These are phyloP conservation scores for Thraustochytrium striatum DNA, from an alignment of 352 stramenopile genomes.

Conservation along the genomic window DNA sequence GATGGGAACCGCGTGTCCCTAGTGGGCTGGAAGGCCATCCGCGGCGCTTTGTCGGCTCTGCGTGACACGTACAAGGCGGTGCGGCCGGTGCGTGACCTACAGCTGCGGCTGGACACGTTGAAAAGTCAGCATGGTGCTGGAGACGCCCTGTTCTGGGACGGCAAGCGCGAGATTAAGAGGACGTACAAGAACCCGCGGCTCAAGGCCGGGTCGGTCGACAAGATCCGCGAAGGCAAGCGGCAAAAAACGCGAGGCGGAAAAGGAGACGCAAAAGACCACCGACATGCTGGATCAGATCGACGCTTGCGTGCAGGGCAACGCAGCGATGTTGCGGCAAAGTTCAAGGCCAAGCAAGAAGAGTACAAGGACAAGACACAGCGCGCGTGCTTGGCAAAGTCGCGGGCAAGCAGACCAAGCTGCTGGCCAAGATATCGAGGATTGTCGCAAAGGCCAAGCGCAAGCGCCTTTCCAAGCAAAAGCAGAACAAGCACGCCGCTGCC, in stretches of 20 bases:
- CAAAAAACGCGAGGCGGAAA: background rate
- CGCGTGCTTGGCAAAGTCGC: background rate
- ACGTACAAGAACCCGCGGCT: background rate
- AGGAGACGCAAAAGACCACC: background rate
- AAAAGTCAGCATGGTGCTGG: background rate
- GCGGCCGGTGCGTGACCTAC: background rate
- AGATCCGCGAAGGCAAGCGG: background rate
- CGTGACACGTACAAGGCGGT: background rate
- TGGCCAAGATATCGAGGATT: background rate
- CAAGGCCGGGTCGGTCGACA: background rate
- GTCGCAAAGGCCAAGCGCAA: background rate
- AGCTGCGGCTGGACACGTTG: background rate
- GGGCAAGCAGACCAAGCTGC: background rate
- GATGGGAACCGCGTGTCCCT: background rate
- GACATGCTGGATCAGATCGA: background rate
- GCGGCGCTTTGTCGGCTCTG: background rate
- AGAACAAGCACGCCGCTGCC: too few relatives aligned
- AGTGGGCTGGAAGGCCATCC: conserved; percentile 2
- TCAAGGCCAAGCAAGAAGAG: background rate
- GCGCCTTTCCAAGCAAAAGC: too few relatives aligned
- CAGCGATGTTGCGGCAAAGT: background rate
- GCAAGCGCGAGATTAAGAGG: background rate
- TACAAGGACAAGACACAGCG: background rate
- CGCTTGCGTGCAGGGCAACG: background rate
- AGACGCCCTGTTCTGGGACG: background rate